Evolutionary conservation across 83 land plant species (phyloP).

Genomic region (Thuja plicata): DNA sequence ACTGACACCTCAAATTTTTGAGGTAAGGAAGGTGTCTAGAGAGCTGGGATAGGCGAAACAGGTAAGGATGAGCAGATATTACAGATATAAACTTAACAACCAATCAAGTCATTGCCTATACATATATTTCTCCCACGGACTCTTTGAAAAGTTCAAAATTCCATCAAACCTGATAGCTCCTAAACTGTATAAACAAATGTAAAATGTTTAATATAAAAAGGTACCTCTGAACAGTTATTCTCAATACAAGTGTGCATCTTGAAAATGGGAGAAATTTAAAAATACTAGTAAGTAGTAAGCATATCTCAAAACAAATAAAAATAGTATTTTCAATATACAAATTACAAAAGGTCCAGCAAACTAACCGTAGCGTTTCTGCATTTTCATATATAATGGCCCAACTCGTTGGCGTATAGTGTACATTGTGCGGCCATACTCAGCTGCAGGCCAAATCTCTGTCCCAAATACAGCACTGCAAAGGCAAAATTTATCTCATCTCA

Average conservation of each 20-base stretch:
- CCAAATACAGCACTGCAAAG: slow-evolving; percentile 95
- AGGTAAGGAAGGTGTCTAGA: background rate
- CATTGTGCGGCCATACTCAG: slow-evolving; percentile 98
- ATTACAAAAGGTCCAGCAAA: background rate
- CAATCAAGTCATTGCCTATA: background rate
- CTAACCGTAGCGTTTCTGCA: slow-evolving; percentile 91
- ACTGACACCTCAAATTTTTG: background rate
- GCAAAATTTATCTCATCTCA: slow-evolving; percentile 13
- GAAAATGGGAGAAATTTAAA: background rate
- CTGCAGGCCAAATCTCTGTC: slow-evolving; percentile 96
- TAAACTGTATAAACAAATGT: background rate
- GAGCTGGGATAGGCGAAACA: background rate
- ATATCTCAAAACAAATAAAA: background rate
- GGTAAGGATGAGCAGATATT: background rate
- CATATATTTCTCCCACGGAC: background rate
- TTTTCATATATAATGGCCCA: slow-evolving; percentile 86
- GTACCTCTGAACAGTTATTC: background rate
- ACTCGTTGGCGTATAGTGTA: slow-evolving; percentile 95
- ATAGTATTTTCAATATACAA: background rate
- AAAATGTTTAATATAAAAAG: background rate
- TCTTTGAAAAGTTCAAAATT: background rate
- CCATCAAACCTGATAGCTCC: background rate
- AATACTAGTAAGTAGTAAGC: background rate
- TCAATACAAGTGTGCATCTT: background rate
- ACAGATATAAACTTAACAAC: background rate